These are phyloP conservation scores for Pleurotus pulmonarius DNA, from an alignment of 768 basidiomycete species.

Conservation along the genomic window DNA sequence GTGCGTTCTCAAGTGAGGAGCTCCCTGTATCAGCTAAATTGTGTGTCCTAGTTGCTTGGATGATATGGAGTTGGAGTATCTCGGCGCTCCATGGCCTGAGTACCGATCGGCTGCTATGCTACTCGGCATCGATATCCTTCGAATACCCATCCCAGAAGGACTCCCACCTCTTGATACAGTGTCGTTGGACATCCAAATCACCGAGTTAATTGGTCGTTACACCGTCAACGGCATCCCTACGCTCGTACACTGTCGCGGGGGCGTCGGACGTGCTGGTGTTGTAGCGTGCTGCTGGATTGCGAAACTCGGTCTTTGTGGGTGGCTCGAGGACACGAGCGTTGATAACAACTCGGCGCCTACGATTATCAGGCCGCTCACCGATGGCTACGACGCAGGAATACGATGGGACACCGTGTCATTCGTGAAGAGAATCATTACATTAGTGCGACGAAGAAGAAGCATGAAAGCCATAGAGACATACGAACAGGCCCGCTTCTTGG, in stretches of 20 bases:
- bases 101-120: conserved; percentile 61
- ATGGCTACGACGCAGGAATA: background rate
- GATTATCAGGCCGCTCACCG: background rate
- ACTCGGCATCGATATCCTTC: conserved; percentile 75
- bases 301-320: conserved; percentile 86
- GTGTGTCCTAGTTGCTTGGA: conserved; percentile 65
- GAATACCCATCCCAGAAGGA: conserved; percentile 88
- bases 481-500: conserved; percentile 85
- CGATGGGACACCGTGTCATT: conserved; percentile 50
- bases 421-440: conserved; percentile 68
- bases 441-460: conserved; percentile 74
- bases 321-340: conserved; percentile 30
- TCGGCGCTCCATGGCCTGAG: conserved; percentile 84
- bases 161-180: conserved; percentile 62
- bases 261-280: conserved; percentile 90
- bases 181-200: conserved; percentile 63
- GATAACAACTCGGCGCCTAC: background rate
- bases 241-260: conserved; percentile 90
- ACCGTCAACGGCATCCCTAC: conserved; percentile 69
- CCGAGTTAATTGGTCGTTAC: conserved; percentile 63
- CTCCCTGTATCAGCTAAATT: background rate
- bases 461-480: conserved; percentile 91
- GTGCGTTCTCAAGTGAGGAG: conserved; percentile 31
- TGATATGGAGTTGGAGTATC: conserved; percentile 74
- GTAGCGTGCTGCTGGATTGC: conserved; percentile 92